Percentiles rank a stretch among this genome's conserved stretches.
phyloP scores from a whole-genome alignment of 2,329 filamentous ascomycete genomes.

The Phialophora tarda region DNA sequence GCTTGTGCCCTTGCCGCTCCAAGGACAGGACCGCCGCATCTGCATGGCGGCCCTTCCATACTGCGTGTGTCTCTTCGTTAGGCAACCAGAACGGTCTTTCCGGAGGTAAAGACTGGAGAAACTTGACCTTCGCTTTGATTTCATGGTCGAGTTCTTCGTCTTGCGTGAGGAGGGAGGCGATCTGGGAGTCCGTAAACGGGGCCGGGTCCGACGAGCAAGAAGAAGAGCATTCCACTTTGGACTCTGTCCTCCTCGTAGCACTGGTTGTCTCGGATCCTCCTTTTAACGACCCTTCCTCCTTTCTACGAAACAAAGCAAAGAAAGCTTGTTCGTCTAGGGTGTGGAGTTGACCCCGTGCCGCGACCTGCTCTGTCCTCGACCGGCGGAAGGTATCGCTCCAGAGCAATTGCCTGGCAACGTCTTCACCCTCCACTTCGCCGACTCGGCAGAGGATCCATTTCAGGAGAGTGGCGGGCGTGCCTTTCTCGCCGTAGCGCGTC shows the following conservation, averaged over 20 bases:
- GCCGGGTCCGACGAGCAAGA: not conserved
- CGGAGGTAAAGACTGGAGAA: constrained; percentile 8
- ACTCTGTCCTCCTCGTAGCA: not conserved
- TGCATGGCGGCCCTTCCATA: not conserved
- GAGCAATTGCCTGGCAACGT: constrained; percentile 44
- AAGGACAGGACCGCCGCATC: not conserved
- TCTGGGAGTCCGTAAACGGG: not conserved
- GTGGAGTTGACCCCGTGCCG: constrained; percentile 5
- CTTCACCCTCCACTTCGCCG: constrained; percentile 49
- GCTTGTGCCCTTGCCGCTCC: not conserved
- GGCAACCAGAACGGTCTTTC: not conserved
- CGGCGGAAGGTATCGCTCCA: constrained; percentile 29
- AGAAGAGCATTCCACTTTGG: not conserved
- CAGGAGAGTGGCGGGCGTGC: constrained; percentile 44
- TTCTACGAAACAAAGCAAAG: not conserved
- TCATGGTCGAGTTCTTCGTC: not conserved
- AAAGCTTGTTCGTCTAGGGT: constrained; percentile 7
- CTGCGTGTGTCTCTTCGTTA: not conserved
- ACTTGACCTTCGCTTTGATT: not conserved
- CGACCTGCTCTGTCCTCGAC: constrained; percentile 14
- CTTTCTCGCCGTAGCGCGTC: constrained; percentile 49
- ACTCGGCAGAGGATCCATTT: constrained; percentile 55
- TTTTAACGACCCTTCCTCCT: not conserved
- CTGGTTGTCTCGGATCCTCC: not conserved
- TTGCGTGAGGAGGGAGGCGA: not conserved